Evolutionary conservation across 2,329 filamentous ascomycete genomes (phyloP), one percentile per base, ranked within the genome.

Genomic region (Passalora sequoiae): DNA sequence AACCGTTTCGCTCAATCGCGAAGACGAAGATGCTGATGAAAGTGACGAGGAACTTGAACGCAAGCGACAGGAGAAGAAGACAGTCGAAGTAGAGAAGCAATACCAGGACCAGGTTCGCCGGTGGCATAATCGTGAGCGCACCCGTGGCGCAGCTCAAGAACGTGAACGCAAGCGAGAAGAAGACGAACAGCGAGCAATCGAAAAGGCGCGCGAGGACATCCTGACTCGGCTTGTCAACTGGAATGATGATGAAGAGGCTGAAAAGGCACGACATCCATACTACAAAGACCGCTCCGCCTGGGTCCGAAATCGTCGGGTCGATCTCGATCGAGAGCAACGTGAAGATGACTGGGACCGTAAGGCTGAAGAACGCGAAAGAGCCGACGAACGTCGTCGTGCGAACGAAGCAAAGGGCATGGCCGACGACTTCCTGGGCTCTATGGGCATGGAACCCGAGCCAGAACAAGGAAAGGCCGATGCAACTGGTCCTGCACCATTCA

Each of bases 41-140:
- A 88, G 83, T 52, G 92, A 98, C 58, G 81, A 84, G 9, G 91
- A 97, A 63, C 72, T 97, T 0, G 83, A 94, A 63, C 75, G 75
- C 20, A 77, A 89, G 35, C 79, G 84, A 13, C 68, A 80, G 50
- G 77, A 78, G 17, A 89, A 87, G 65, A 80, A 82, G 53, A 76
- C 84, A 25, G 74, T 81, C 0, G 89, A 96, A 16, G 75, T 81
- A 0, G 86, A 96, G 36, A 88, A 89, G 60, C 72, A 80, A 35
- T 96, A 87, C 61, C 72, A 85, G 0, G 89, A 95, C 56, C 84
- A 89, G 31, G 88, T 96, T 63, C 81, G 88, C 21, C 83, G 88
- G 50, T 97, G 91, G 91, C 73, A 88, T 19, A 94, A 94, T 62
- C 81, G 89, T 32, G 92, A 98, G 64, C 80, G 84, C 41, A 85